Conservation (phyloP, 495 filamentous ascomycete species). For the Lineolata rhizophorae region DNA sequence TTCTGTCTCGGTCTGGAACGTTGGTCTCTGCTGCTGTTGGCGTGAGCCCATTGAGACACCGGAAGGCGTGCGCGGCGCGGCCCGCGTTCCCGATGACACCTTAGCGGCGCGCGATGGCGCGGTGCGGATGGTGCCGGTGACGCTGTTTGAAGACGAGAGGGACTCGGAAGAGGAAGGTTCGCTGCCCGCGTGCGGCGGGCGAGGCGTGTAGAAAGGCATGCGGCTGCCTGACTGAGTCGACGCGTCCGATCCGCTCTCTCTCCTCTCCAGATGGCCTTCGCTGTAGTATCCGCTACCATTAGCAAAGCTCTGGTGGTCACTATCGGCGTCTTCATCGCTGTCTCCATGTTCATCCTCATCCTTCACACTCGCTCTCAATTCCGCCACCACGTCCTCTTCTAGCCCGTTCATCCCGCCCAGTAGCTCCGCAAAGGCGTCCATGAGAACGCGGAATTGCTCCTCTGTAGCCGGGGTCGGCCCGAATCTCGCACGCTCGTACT, state of each 20-base stretch:
- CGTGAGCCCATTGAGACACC: too few relatives aligned
- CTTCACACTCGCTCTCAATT: too few relatives aligned
- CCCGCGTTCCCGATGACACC: background rate
- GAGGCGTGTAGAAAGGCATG: too few relatives aligned
- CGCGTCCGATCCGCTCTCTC: slow-evolving; percentile 10
- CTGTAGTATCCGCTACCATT: too few relatives aligned
- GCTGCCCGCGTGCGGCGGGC: background rate
- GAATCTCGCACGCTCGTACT: slow-evolving; percentile 75
- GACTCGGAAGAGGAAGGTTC: background rate
- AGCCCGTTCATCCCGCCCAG: slow-evolving; percentile 52
- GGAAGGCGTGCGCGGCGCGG: background rate
- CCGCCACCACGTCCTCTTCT: slow-evolving; percentile 25
- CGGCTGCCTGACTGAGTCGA: too few relatives aligned
- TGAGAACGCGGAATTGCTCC: slow-evolving; percentile 51
- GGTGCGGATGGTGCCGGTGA: slow-evolving; percentile 11
- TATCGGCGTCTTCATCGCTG: too few relatives aligned
- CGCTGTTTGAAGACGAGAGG: background rate
- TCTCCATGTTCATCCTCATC: too few relatives aligned
- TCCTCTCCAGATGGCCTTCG: slow-evolving; percentile 14
- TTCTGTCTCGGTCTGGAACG: too few relatives aligned
- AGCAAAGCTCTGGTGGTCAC: too few relatives aligned
- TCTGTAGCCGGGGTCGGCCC: slow-evolving; percentile 37
- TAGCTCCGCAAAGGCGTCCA: slow-evolving; percentile 72
- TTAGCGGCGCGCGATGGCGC: slow-evolving; percentile 7
- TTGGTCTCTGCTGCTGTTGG: too few relatives aligned